Conservation (phyloP, 768 basidiomycete genomes). For the Antrodiella citrinella region DNA sequence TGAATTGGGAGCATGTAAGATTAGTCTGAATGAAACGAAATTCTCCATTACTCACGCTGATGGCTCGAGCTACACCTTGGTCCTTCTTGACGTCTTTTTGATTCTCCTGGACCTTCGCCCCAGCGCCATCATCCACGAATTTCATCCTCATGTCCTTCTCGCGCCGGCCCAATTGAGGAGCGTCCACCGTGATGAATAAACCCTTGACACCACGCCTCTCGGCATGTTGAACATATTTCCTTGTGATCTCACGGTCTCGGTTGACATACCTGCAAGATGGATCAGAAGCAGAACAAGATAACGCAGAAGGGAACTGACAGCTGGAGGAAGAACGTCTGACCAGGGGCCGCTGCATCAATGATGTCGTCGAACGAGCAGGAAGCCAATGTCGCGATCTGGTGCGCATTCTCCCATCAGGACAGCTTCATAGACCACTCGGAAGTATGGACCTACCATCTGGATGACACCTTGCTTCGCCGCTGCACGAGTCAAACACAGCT, state of each 20-base stretch:
- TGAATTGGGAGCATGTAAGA: slow-evolving; percentile 28
- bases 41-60: slow-evolving; percentile 49
- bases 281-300: neutral
- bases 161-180: slow-evolving; percentile 88
- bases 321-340: slow-evolving; percentile 82
- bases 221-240: slow-evolving; percentile 83
- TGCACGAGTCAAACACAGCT: slow-evolving; percentile 83
- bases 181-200: slow-evolving; percentile 96
- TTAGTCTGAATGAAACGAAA: slow-evolving; percentile 34
- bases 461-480: slow-evolving; percentile 74
- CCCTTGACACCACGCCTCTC: slow-evolving; percentile 87
- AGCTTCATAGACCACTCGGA: neutral
- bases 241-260: slow-evolving; percentile 78
- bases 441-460: slow-evolving; percentile 46
- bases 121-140: slow-evolving; percentile 70
- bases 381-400: slow-evolving; percentile 88
- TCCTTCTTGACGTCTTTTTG: slow-evolving; percentile 27
- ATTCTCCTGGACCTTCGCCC: slow-evolving; percentile 42
- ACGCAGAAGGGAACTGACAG: slow-evolving; percentile 35
- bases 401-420: no score
- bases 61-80: slow-evolving; percentile 82
- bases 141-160: slow-evolving; percentile 98
- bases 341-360: slow-evolving; percentile 73
- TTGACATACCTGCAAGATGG: slow-evolving; percentile 73
- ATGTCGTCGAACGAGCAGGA: slow-evolving; percentile 96